Base-by-base conservation (phyloP, 768 basidiomycete genomes). In the Coprinellus micaceus region DNA sequence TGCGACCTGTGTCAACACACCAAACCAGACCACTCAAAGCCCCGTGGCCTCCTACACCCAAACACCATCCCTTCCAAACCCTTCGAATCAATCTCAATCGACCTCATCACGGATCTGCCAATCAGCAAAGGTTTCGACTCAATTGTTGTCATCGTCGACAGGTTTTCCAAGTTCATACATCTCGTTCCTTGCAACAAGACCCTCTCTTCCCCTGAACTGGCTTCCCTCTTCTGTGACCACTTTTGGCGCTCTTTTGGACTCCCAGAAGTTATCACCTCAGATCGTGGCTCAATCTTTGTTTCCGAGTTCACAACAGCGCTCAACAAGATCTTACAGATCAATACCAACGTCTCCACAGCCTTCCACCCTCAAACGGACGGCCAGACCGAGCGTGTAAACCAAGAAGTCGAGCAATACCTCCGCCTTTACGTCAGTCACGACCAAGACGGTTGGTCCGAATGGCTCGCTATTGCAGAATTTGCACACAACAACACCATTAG, bases 321-420 rank as follows among this genome's bases (percentile, higher is more conserved):
- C 0, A 66, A 66, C 24, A 33, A 48, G 24, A 46, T 67, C 0
- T 66, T 77, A 0, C 67, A 71, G 0, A 74, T 79, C 39, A 50
- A 71, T 13, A 47, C 49, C 1, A 69, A 67, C 33, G 58, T 71
- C 0, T 71, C 68, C 6, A 79, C 77, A 0, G 77, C 76, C 0
- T 79, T 71, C 46, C 78, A 79, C 53, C 79, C 78, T 3, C 63
- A 65, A 40, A 64, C 60, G 3, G 60, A 66, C 41, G 62, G 67
- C 12, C 63, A 66, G 39, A 75, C 72, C 4, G 63, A 74, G 57
- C 56, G 58, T 12, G 54, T 60, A n/a, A 71, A 70, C 51, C 71
- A 70, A 45, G 62, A 64, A 45, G 19, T 73, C 1, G 66, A 70
- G 36, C 5, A 4, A 5, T 43, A 17, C 19, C 40, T 43, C n/a